Percentiles rank a stretch among this genome's conserved stretches.
Conservation (phyloP, 78 protist genomes). For the Corallochytrium limacisporum region DNA sequence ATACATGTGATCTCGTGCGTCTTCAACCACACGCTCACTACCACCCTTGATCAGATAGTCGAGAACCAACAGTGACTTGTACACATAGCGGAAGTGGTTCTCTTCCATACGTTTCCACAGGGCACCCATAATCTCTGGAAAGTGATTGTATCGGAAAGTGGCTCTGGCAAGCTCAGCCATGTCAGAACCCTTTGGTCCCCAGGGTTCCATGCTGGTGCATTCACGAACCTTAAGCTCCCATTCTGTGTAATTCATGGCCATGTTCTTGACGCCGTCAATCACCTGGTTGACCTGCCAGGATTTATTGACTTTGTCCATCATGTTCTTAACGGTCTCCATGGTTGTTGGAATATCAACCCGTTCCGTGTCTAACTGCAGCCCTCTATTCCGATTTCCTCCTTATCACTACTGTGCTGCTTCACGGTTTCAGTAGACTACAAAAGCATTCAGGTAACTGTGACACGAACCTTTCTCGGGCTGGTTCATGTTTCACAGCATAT, state of each 20-base stretch:
- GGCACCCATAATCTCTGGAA: slow-evolving; percentile 2
- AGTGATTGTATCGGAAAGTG: not conserved
- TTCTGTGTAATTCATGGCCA: slow-evolving; percentile 21
- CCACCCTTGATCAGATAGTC: slow-evolving; percentile 24
- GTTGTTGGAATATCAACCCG: no score
- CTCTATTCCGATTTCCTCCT: no score
- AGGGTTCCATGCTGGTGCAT: slow-evolving; percentile 23
- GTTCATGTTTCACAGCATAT: no score
- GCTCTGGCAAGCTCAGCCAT: slow-evolving; percentile 20
- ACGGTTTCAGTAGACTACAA: no score
- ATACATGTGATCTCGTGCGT: slow-evolving; percentile 11
- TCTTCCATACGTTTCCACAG: slow-evolving; percentile 19
- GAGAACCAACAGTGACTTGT: slow-evolving; percentile 10
- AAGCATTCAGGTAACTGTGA: no score
- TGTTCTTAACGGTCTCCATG: no score
- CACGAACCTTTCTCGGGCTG: no score
- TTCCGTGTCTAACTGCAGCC: no score
- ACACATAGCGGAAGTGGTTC: slow-evolving; percentile 10
- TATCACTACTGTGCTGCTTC: no score
- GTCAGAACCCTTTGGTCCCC: slow-evolving; percentile 28
- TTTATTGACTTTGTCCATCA: no score
- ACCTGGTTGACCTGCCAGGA: not conserved
- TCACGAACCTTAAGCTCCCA: slow-evolving; percentile 35
- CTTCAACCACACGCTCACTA: not conserved
- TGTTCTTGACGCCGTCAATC: not conserved